Conservation (phyloP, 768 basidiomycete species). For the Termitomyces sp. region DNA sequence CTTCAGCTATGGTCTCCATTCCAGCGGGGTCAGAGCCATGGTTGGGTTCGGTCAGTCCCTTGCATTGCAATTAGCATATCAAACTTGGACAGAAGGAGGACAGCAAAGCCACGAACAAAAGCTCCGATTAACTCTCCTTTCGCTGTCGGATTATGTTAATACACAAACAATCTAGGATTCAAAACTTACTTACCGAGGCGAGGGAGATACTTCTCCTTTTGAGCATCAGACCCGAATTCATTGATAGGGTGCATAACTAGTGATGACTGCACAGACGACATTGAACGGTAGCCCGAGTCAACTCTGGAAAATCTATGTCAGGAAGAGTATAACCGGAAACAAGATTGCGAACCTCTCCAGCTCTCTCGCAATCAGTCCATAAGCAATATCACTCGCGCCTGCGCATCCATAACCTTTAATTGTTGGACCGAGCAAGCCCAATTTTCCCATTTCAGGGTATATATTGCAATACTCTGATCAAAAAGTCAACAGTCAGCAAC, state of each 20-base stretch:
- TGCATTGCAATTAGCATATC: slow-evolving; percentile 23
- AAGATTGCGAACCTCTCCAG: slow-evolving; percentile 70
- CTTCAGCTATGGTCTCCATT: slow-evolving; percentile 93
- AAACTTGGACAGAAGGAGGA: neutral
- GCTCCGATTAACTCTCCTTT: slow-evolving; percentile 87
- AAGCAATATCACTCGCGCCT: slow-evolving; percentile 86
- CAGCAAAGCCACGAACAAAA: slow-evolving; percentile 60
- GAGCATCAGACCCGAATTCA: slow-evolving; percentile 84
- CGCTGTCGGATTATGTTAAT: slow-evolving; percentile 37
- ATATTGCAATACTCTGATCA: slow-evolving; percentile 72
- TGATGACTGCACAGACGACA: slow-evolving; percentile 92
- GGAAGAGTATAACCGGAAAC: neutral
- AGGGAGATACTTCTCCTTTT: slow-evolving; percentile 91
- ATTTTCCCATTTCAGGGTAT: slow-evolving; percentile 87
- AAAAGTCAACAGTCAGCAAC: neutral
- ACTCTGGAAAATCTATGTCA: slow-evolving; percentile 45
- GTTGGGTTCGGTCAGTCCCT: slow-evolving; percentile 95
- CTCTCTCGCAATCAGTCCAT: slow-evolving; percentile 91
- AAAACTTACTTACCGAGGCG: slow-evolving; percentile 53
- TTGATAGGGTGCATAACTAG: slow-evolving; percentile 95
- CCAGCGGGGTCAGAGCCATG: slow-evolving; percentile 96
- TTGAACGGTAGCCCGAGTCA: slow-evolving; percentile 95
- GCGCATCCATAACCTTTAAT: slow-evolving; percentile 94
- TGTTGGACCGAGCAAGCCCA: slow-evolving; percentile 89
- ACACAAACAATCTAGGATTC: neutral